These are phyloP conservation scores for Fusarium domesticum DNA, from an alignment of 2,329 filamentous ascomycete species.

Conservation along the genomic window DNA sequence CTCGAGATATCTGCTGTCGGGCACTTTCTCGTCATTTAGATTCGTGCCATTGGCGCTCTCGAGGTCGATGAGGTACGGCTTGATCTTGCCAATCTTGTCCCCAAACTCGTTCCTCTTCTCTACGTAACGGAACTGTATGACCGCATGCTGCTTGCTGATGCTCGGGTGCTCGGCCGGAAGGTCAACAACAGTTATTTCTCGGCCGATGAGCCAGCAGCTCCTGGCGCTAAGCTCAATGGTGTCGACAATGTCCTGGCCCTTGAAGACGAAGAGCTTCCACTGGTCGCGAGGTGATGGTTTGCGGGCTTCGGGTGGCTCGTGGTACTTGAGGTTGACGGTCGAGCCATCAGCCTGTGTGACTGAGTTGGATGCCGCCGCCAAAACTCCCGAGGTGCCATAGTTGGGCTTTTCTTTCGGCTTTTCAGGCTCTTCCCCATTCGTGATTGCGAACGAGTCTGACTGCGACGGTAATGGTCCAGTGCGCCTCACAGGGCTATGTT, in stretches of 20 bases:
- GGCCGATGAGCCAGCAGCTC: conserved; percentile 88
- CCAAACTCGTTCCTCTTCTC: conserved; percentile 84
- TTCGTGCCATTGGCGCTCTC: conserved; percentile 89
- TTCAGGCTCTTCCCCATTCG: conserved; percentile 44
- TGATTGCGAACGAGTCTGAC: conserved; percentile 56
- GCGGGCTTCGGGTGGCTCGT: conserved; percentile 89
- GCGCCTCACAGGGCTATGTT: conserved; percentile 29
- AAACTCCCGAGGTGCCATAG: conserved; percentile 71
- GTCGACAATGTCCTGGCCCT: conserved; percentile 74
- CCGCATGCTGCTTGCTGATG: conserved; percentile 92
- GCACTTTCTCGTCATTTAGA: conserved; percentile 73
- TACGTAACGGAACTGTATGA: conserved; percentile 85
- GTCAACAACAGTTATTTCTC: conserved; percentile 78
- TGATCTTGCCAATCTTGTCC: conserved; percentile 74
- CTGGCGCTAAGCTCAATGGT: conserved; percentile 72
- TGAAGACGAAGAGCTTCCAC: conserved; percentile 95
- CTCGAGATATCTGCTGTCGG: conserved; percentile 78
- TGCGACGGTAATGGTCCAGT: conserved; percentile 58
- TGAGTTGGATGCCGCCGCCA: conserved; percentile 85
- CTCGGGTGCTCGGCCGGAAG: conserved; percentile 84
- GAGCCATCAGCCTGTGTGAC: conserved; percentile 69
- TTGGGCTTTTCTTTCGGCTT: conserved; percentile 85
- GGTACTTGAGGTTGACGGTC: conserved; percentile 84
- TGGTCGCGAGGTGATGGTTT: conserved; percentile 74
- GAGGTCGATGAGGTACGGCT: conserved; percentile 88